Percentiles rank a stretch among this genome's conserved stretches.
Conservation (phyloP, 768 basidiomycete genomes). For the Lentinula raphanica region DNA sequence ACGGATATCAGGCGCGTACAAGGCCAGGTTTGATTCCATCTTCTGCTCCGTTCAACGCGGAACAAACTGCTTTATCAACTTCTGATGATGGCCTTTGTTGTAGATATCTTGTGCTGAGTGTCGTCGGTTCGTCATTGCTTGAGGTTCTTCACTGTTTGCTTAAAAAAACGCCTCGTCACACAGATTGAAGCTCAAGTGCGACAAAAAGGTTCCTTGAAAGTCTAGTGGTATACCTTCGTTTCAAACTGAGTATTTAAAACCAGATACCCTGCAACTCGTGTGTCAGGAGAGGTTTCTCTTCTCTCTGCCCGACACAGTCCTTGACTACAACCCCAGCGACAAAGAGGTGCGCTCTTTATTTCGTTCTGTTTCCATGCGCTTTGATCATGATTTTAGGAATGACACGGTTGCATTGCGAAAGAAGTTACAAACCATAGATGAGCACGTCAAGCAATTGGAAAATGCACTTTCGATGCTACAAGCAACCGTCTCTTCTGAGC, state of each 20-base stretch:
- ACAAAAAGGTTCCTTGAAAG: constrained; percentile 29
- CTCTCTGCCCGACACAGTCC: constrained; percentile 39
- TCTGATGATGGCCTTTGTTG: neutral
- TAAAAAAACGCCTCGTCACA: neutral
- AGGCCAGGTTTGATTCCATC: neutral
- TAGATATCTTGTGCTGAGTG: constrained; percentile 26
- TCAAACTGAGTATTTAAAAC: neutral
- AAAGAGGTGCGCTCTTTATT: neutral
- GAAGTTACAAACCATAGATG: constrained; percentile 62
- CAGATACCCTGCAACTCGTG: constrained; percentile 44
- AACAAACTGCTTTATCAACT: neutral
- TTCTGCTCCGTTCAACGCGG: neutral
- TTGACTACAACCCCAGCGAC: neutral
- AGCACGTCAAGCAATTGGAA: constrained; percentile 65
- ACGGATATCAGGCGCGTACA: neutral
- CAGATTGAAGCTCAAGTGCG: constrained; percentile 39
- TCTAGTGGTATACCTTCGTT: neutral
- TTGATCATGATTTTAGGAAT: neutral
- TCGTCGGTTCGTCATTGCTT: constrained; percentile 28
- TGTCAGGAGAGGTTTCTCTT: constrained; percentile 52
- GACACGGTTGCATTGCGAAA: constrained; percentile 61
- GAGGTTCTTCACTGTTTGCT: neutral
- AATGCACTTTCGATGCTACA: constrained; percentile 62
- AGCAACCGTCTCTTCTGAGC: constrained; percentile 46
- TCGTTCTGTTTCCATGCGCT: constrained; percentile 39